Base-by-base conservation (phyloP, 331 rosid genomes). In the Telfairia occidentalis region DNA sequence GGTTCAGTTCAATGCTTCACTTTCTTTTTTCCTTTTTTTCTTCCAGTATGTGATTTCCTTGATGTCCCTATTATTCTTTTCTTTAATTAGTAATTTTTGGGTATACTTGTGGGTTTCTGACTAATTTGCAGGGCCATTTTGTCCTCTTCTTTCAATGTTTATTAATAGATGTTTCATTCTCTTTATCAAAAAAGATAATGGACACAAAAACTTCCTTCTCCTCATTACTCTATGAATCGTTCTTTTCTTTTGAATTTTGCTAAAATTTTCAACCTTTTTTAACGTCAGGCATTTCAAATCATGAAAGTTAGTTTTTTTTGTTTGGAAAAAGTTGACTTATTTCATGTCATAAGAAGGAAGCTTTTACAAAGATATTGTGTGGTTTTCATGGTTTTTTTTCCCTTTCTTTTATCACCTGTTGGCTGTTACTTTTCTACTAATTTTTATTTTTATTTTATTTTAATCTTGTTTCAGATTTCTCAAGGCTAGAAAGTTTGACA, bases 401-500 rank as follows among this genome's bases (percentile, higher is more conserved):
- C 49, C n/a, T 63, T 77, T 74, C 23, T 76, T 74, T 80, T 29
- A 58, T n/a, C n/a, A n/a, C n/a, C n/a, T n/a, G n/a, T 26, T 24
- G 42, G 28, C 18, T 28, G 23, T 10, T 38, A 29, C 21, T 57
- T 59, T 11, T 58, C 59, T 79, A 48, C 73, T 46, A 76, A 65
- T 77, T 6, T 50, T 50, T 60, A 4, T 32, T 60, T 60, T 32
- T n/a, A 75, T 23, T 67, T 40, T 54, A 9, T 74, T 23, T 64
- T 29, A n/a, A n/a, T n/a, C n/a, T 63, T 81, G 78, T 72, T 86
- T 78, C 91, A 95, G 99, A 87, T 95, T 95, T 83, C 79, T 92
- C 61, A 95, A 89, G 83, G 99, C 97, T 48, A 87, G 99, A 83
- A 89, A 90, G 81, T 92, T 95, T 72, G 97, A 95, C 87, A 60